These are phyloP conservation scores for Daldinia eschscholtzii DNA, from an alignment of 2,329 filamentous ascomycete genomes.

Conservation along the genomic window DNA sequence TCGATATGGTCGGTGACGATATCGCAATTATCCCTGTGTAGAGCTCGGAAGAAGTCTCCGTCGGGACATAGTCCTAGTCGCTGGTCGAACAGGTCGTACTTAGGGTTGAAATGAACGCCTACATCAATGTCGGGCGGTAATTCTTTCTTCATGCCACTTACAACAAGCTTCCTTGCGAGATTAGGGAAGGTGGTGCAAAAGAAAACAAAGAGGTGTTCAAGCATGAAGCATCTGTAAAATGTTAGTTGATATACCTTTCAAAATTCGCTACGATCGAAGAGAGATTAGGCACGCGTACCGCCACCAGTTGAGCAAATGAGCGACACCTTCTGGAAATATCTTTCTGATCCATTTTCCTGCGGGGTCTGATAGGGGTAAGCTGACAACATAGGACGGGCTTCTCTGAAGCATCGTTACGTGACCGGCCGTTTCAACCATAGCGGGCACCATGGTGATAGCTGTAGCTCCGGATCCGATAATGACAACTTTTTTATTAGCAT, in stretches of 20 bases:
- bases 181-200: slow-evolving; percentile 65
- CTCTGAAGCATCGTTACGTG: slow-evolving; percentile 85
- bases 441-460: slow-evolving; percentile 80
- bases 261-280: background rate
- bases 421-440: slow-evolving; percentile 72
- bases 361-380: slow-evolving; percentile 60
- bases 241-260: slow-evolving; percentile 1
- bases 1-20: slow-evolving; percentile 62
- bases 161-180: slow-evolving; percentile 59
- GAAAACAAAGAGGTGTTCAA: slow-evolving; percentile 55
- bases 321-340: slow-evolving; percentile 59
- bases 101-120: slow-evolving; percentile 66
- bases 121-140: slow-evolving; percentile 62
- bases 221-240: slow-evolving; percentile 49
- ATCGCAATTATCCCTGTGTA: slow-evolving; percentile 57
- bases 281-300: slow-evolving; percentile 43
- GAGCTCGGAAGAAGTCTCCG: slow-evolving; percentile 59
- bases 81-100: slow-evolving; percentile 73
- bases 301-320: slow-evolving; percentile 61
- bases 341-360: slow-evolving; percentile 55
- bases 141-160: slow-evolving; percentile 57
- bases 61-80: slow-evolving; percentile 70
- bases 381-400: slow-evolving; percentile 78
- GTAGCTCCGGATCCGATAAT: slow-evolving; percentile 85
- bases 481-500: slow-evolving; percentile 74